A percentile compares a stretch with the other conserved stretches of the same genome.
Conservation (phyloP, 371 early-diverging fungal species). For the Apophysomyces variabilis region DNA sequence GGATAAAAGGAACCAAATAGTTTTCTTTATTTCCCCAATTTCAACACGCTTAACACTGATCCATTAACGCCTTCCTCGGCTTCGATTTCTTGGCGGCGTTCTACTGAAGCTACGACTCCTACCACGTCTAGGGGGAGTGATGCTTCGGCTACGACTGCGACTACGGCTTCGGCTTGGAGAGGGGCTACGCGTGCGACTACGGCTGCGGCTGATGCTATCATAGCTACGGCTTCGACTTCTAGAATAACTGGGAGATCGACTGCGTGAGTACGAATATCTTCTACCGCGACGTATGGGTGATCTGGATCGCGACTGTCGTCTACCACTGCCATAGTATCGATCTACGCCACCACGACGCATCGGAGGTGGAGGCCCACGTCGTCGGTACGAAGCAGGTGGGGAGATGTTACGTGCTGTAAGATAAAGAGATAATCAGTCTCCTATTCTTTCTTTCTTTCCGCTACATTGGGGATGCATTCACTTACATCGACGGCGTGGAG, state of each 20-base stretch:
- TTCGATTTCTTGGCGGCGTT: constrained; percentile 19
- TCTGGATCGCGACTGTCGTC: constrained; percentile 44
- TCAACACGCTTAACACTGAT: neutral
- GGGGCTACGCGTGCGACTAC: constrained; percentile 44
- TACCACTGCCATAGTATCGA: constrained; percentile 18
- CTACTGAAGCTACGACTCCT: constrained; percentile 29
- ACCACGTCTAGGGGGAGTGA: constrained; percentile 27
- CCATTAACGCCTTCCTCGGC: constrained; percentile 22
- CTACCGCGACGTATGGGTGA: constrained; percentile 32
- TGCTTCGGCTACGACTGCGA: constrained; percentile 32
- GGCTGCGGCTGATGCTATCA: constrained; percentile 40
- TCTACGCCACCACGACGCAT: constrained; percentile 18
- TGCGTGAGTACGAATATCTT: constrained; percentile 31
- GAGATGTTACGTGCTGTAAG: constrained; percentile 25
- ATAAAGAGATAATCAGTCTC: no score
- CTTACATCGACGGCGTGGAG: constrained; percentile 37
- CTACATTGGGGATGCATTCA: neutral
- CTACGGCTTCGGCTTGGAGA: constrained; percentile 26
- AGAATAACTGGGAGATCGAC: constrained; percentile 36
- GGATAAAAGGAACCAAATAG: no score
- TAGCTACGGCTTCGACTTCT: constrained; percentile 29
- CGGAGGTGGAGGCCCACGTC: constrained; percentile 21
- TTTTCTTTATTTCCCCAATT: constrained; percentile 4
- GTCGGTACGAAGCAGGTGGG: constrained; percentile 32
- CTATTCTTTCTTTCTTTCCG: no score